phyloP scores from a whole-genome alignment of 2,329 filamentous ascomycete species.

The Zymoseptoria passerinii region DNA sequence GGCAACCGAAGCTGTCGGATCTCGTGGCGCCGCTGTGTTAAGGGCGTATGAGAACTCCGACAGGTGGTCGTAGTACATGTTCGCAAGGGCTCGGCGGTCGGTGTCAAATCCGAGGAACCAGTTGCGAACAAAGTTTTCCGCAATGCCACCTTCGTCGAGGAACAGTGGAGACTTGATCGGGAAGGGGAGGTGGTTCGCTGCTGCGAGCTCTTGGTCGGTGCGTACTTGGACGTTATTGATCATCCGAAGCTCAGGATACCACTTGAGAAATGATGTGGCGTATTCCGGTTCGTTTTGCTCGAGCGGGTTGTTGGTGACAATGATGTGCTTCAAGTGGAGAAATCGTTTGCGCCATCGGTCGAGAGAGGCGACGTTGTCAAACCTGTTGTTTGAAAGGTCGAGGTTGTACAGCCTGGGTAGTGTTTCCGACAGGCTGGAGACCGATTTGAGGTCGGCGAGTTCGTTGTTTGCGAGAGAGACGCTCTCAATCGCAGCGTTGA shows the following conservation, averaged over 20 bases:
- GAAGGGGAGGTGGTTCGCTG: constrained; percentile 49
- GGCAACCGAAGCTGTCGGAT: constrained; percentile 30
- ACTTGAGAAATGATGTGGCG: constrained; percentile 61
- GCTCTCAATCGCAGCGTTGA: constrained; percentile 69
- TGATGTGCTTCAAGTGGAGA: constrained; percentile 67
- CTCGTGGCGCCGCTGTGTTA: constrained; percentile 53
- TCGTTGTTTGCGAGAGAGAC: constrained; percentile 76
- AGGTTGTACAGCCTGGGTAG: constrained; percentile 83
- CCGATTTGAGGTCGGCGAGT: constrained; percentile 61
- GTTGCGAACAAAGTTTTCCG: constrained; percentile 64
- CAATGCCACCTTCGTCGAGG: constrained; percentile 63
- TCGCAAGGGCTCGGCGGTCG: constrained; percentile 55
- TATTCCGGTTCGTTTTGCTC: constrained; percentile 43
- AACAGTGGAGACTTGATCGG: constrained; percentile 60
- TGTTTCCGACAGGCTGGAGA: constrained; percentile 67
- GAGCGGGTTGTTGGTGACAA: constrained; percentile 70
- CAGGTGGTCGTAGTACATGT: constrained; percentile 64
- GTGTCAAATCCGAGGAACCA: constrained; percentile 69
- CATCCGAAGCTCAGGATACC: constrained; percentile 73
- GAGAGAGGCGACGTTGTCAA: constrained; percentile 60
- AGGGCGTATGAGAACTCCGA: constrained; percentile 70
- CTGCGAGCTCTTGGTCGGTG: constrained; percentile 61
- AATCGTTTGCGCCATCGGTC: constrained; percentile 74
- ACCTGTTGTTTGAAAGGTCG: constrained; percentile 76
- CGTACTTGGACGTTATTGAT: constrained; percentile 70